phyloP scores from a whole-genome alignment of 352 stramenopile genomes.

The Plasmopara viticola region DNA sequence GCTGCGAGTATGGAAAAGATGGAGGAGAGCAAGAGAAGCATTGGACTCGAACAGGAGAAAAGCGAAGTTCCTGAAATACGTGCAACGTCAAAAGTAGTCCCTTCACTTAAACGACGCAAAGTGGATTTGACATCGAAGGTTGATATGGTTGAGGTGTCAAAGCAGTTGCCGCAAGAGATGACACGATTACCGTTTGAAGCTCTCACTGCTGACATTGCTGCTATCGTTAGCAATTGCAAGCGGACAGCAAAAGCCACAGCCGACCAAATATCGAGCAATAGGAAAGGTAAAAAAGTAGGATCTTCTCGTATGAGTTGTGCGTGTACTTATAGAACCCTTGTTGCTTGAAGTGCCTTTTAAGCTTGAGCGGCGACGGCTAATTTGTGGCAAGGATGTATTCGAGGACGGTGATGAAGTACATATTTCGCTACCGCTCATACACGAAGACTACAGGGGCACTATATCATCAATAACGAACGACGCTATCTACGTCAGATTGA shows the following conservation, averaged over 20 bases:
- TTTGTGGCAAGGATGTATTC: conserved; percentile 68
- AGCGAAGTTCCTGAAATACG: conserved; percentile 21
- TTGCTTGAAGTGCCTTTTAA: conserved; percentile 36
- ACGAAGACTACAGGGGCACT: conserved; percentile 70
- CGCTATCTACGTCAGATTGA: conserved; percentile 64
- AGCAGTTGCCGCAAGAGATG: conserved; percentile 32
- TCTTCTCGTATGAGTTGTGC: background rate
- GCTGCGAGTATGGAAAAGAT: conserved; percentile 10
- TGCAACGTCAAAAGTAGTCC: conserved; percentile 5
- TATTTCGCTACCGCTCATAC: conserved; percentile 49
- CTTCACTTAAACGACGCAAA: conserved; percentile 45
- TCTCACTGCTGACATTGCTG: conserved; percentile 46
- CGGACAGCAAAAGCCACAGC: conserved; percentile 20
- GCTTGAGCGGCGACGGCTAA: conserved; percentile 45
- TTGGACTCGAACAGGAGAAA: conserved; percentile 18
- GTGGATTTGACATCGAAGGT: conserved; percentile 14
- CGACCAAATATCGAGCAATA: conserved; percentile 19
- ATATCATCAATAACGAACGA: conserved; percentile 70
- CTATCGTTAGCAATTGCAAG: conserved; percentile 40
- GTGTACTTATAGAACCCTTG: conserved; percentile 5
- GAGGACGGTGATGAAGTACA: conserved; percentile 78
- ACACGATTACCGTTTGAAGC: conserved; percentile 52
- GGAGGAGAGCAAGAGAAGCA: conserved; percentile 7
- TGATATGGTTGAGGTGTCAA: conserved; percentile 18
- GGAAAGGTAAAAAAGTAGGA: conserved; percentile 24